A percentile compares a stretch with the other conserved stretches of the same genome.
These are phyloP conservation scores for Wickerhamomyces tratensis DNA, from an alignment of 805 yeast species.

Conservation along the genomic window DNA sequence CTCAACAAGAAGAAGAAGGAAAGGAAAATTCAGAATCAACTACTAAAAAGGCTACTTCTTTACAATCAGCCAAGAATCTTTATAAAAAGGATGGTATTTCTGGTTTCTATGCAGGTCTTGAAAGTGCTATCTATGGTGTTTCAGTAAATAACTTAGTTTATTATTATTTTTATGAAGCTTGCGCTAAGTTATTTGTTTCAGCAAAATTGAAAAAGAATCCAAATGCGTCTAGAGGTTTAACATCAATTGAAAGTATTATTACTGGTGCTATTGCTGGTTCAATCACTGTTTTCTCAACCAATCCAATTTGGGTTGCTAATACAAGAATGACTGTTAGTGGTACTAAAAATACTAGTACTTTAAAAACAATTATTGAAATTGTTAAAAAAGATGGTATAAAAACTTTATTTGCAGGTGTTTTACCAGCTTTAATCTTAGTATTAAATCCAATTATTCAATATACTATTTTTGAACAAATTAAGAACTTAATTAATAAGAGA, in stretches of 20 bases:
- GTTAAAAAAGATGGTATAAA: conserved; percentile 59
- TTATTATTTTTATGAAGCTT: conserved; percentile 81
- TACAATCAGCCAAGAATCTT: conserved; percentile 36
- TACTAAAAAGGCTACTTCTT: conserved; percentile 3
- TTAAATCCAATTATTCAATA: conserved; percentile 87
- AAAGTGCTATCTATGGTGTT: conserved; percentile 80
- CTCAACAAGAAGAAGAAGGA: conserved; percentile 11
- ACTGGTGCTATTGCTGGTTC: conserved; percentile 87
- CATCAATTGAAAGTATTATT: conserved; percentile 57
- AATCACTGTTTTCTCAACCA: conserved; percentile 70
- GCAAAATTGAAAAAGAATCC: conserved; percentile 12
- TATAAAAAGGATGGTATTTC: conserved; percentile 48
- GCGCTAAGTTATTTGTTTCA: conserved; percentile 36
- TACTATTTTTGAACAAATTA: conserved; percentile 82
- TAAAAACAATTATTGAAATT: conserved; percentile 52
- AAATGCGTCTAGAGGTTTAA: conserved; percentile 21
- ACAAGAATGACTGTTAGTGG: conserved; percentile 69
- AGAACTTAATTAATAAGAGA: conserved; percentile 48
- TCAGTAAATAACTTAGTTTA: conserved; percentile 80
- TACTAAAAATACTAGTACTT: conserved; percentile 28
- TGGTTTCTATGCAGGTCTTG: conserved; percentile 79
- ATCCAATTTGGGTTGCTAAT: conserved; percentile 93
- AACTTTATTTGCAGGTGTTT: conserved; percentile 74
- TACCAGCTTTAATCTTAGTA: conserved; percentile 82
- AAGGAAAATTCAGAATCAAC: conserved; percentile 3